Conservation (phyloP, 306 rosid genomes). For the Hippophae gyantsensis region DNA sequence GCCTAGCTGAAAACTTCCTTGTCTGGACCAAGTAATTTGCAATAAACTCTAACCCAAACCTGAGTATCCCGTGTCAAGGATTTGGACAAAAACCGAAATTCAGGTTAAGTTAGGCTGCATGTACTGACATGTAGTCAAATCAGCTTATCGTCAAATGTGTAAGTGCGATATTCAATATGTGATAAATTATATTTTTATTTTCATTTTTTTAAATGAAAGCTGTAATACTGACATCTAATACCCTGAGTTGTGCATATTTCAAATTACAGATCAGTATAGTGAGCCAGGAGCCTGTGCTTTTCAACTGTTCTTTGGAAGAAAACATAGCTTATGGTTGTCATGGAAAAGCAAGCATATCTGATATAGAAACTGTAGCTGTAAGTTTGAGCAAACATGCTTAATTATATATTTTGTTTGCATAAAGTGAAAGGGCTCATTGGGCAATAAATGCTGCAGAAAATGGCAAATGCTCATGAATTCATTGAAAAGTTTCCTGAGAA, state of each 20-base stretch:
- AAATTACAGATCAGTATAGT: slow-evolving; percentile 42
- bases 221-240: not conserved
- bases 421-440: not conserved
- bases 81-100: too few species aligned
- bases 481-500: slow-evolving; percentile 52
- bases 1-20: too few species aligned
- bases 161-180: too few species aligned
- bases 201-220: too few species aligned
- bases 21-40: too few species aligned
- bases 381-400: slow-evolving; percentile 4
- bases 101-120: too few species aligned
- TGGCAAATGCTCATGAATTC: slow-evolving; percentile 69
- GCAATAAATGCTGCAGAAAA: slow-evolving; percentile 33
- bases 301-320: slow-evolving; percentile 60
- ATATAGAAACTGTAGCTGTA: slow-evolving; percentile 52
- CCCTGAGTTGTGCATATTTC: slow-evolving; percentile 3
- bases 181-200: too few species aligned
- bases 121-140: too few species aligned
- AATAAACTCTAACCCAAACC: too few species aligned
- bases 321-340: slow-evolving; percentile 61
- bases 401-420: not conserved
- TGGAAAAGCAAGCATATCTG: slow-evolving; percentile 33
- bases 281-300: slow-evolving; percentile 69
- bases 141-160: too few species aligned
- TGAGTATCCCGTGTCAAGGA: too few species aligned